Evolutionary conservation across 352 stramenopile genomes (phyloP).

Genomic region (Thraustochytrium sp.): DNA sequence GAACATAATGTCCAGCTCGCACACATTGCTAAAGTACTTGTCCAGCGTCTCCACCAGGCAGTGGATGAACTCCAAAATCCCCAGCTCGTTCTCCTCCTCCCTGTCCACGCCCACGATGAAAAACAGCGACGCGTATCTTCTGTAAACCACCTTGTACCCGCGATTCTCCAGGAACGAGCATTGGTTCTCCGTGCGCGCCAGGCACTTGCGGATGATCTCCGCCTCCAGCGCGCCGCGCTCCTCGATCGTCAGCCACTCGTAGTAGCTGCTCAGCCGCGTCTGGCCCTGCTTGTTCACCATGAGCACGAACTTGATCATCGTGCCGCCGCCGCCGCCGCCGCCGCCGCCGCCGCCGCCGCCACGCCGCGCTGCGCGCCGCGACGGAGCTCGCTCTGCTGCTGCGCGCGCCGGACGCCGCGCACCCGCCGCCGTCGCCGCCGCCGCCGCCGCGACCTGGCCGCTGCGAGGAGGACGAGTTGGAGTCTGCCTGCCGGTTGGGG

Average conservation of each 20-base stretch:
- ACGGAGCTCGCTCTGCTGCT: too few relatives aligned
- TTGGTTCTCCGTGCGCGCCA: slow-evolving; percentile 95
- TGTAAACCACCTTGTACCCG: slow-evolving; percentile 95
- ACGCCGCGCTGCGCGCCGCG: too few relatives aligned
- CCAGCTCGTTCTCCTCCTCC: slow-evolving; percentile 96
- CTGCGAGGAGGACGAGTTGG: too few relatives aligned
- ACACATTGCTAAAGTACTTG: slow-evolving; percentile 96
- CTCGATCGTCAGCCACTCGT: slow-evolving; percentile 97
- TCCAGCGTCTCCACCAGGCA: slow-evolving; percentile 98
- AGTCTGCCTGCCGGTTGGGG: too few relatives aligned
- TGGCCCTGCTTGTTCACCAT: slow-evolving; percentile 99
- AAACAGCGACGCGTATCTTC: slow-evolving; percentile 98
- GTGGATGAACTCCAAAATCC: slow-evolving; percentile 99
- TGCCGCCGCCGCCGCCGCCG: background rate
- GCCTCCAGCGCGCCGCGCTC: slow-evolving; percentile 95
- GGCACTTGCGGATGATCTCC: slow-evolving; percentile 98
- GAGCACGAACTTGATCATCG: slow-evolving; percentile 89
- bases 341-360: too few relatives aligned
- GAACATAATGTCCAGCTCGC: slow-evolving; percentile 66
- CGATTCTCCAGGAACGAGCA: slow-evolving; percentile 99
- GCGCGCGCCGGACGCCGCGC: too few relatives aligned
- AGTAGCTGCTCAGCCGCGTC: slow-evolving; percentile 98
- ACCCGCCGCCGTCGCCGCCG: too few relatives aligned
- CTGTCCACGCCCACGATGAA: slow-evolving; percentile 99
- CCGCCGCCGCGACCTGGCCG: too few relatives aligned